phyloP scores from a whole-genome alignment of 1,284 basidiomycete genomes.

The Cryptococcus sp. region DNA sequence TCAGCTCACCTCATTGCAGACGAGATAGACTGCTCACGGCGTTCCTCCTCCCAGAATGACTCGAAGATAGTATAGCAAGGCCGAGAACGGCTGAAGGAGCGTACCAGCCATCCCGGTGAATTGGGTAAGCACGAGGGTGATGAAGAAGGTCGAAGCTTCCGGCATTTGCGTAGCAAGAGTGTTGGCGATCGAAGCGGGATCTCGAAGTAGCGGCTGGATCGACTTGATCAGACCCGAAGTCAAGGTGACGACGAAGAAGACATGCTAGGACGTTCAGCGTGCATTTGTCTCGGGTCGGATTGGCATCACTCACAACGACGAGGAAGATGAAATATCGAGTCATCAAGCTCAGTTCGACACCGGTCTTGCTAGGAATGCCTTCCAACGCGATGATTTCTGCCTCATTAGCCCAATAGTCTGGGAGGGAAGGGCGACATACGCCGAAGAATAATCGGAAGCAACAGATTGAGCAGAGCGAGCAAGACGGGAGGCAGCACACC shows the following conservation, averaged over 20 bases:
- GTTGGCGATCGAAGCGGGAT: conserved; percentile 54
- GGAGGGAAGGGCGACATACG: conserved; percentile 44
- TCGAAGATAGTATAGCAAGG: conserved; percentile 63
- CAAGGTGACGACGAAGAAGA: conserved; percentile 65
- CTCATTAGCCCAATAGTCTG: background rate
- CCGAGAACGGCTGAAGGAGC: conserved; percentile 58
- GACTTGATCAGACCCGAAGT: conserved; percentile 58
- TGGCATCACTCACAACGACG: conserved; percentile 55
- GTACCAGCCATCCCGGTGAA: conserved; percentile 45
- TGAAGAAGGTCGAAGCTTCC: conserved; percentile 69
- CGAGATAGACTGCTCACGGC: conserved; percentile 23
- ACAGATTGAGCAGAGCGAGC: conserved; percentile 61
- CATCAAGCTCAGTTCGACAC: conserved; percentile 69
- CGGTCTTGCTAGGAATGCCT: conserved; percentile 64
- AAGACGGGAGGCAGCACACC: conserved; percentile 62
- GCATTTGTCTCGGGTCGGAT: background rate
- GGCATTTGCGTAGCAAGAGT: conserved; percentile 60
- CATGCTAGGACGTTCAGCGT: conserved; percentile 40
- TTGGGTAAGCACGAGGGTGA: conserved; percentile 60
- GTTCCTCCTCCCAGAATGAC: conserved; percentile 51
- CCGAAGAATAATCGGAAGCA: conserved; percentile 64
- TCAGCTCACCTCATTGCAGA: background rate
- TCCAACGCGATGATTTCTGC: conserved; percentile 61
- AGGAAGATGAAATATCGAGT: conserved; percentile 69
- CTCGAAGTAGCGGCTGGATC: conserved; percentile 46